Base-by-base conservation (phyloP, 2,329 filamentous ascomycete genomes). In the Cyphellophora attinorum region DNA sequence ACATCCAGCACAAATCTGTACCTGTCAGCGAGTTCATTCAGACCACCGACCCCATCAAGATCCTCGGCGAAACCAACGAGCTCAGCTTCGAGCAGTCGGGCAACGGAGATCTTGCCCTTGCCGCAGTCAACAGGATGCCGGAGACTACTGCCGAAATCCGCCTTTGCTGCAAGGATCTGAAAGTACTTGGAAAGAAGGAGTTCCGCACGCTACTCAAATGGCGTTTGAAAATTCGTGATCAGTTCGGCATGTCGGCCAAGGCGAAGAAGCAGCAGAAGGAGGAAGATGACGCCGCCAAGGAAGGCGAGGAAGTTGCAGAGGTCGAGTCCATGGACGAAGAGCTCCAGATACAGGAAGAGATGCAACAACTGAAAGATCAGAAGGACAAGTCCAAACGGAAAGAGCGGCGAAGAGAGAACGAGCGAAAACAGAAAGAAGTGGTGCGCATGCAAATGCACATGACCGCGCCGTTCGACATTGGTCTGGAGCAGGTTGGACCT, bases 371-470 rank as follows among this genome's bases (percentile, higher is more conserved):
- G 51, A 83, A 82, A 47, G 86, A 96, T 16, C 81, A 79, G 51
- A 83, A 91, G 44, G 75, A 63, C 28, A 59, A 79, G 14, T 78
- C 79, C 49, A 89, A 79, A 59, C 93, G 86, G 63, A 81, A 85
- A 49, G 83, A 93, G 51, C 76, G 81, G 47, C 74, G 88, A 45
- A 83, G 73, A 50, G 86, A 93, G 40, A 98, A 98, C 46, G 91
- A 98, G 59, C 78, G 78, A 58, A 96, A 93, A 60, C 84, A 91
- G 49, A 91, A 84, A 49, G 91, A 96, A 46, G 85, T 96, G 40
- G 71, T 93, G n/a, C 79, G 91, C 19, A 81, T 98, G 81, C 91
- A 98, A 59, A 77, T 98, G 66, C 81, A 95, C 62, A 98, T 98
- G 91, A 81, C 80, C 2, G 83, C 86, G 1, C 91, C 91, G 5